Base-by-base conservation (phyloP, 2,329 filamentous ascomycete species). In the Penicillium sp. region DNA sequence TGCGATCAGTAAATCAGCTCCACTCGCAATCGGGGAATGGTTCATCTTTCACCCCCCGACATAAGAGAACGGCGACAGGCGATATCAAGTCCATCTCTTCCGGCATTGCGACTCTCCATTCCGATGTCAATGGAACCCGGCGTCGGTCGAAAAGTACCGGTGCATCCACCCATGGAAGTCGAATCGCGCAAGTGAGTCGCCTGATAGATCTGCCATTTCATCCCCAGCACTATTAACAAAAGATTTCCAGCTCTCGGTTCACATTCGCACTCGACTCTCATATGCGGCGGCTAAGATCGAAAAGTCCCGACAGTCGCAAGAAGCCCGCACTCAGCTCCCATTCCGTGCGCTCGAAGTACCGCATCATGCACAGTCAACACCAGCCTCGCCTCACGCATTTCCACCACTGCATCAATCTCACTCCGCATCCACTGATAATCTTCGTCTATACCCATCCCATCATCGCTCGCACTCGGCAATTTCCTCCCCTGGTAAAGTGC, bases 221-320 rank as follows among this genome's bases (percentile, higher is more conserved):
- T n/a, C n/a, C n/a, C n/a, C n/a, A n/a, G 20, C 28, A 30, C 37
- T 52, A 39, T 52, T 59, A 35, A 60, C 45, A 22, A 22, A n/a
- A 18, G 35, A 14, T 45, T 28, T 42, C 30, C 60, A 88, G 84
- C 69, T 86, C 37, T 87, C 85, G 27, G 77, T 81, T 37, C 84
- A 90, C 57, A 74, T 96, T 35, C 84, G 82, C 58, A 82, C 87
- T 34, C 84, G 87, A 54, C 74, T 96, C 17, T 86, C 87, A 5
- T 95, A 95, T 63, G 90, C 90, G 48, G 92, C 94, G 76, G 76
- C 93, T 59, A 95, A 95, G 64, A 84, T 95, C 27, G 86, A 87
- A 59, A 81, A 93, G 57, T 87, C 86, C 41, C 92, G 88, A 83
- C 84, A 94, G 64, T 76, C 81, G 33, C 57, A 52, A 15, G 80